phyloP scores from a whole-genome alignment of 495 filamentous ascomycete genomes.

The Xylaria castorea region DNA sequence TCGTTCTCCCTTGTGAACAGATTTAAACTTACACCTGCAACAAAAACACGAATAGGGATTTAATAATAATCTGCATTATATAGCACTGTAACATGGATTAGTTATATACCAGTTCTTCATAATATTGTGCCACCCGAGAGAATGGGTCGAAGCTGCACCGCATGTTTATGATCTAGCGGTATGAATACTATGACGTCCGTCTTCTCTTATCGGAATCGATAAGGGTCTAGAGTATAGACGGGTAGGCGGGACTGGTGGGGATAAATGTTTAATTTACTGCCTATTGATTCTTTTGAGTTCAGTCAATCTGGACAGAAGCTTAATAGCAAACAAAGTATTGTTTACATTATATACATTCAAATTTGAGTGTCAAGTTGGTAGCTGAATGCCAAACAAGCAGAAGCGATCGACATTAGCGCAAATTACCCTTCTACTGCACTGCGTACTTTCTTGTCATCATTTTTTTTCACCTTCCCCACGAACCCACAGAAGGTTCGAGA shows the following conservation, averaged over 20 bases:
- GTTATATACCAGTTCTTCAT: background rate
- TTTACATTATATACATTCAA: background rate
- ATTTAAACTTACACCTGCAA: background rate
- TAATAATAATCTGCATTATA: background rate
- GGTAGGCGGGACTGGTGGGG: background rate
- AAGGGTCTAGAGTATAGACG: background rate
- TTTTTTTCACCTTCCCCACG: conserved; percentile 14
- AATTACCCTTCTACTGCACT: background rate
- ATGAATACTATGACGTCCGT: conserved; percentile 2
- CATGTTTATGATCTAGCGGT: conserved; percentile 5
- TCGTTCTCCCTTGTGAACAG: background rate
- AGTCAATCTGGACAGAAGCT: background rate
- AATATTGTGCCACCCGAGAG: background rate
- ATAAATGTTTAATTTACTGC: background rate
- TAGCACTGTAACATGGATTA: background rate
- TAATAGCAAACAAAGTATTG: background rate
- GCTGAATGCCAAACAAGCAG: background rate
- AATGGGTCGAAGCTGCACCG: conserved; percentile 2
- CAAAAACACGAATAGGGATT: background rate
- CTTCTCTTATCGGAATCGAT: conserved; percentile 3
- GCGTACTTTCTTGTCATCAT: background rate
- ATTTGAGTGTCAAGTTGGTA: background rate
- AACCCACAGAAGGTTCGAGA: conserved; percentile 57
- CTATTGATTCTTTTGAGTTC: background rate
- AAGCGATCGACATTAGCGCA: background rate